Base-by-base conservation (phyloP, 352 stramenopile species). In the Phytopythium ostracodes region DNA sequence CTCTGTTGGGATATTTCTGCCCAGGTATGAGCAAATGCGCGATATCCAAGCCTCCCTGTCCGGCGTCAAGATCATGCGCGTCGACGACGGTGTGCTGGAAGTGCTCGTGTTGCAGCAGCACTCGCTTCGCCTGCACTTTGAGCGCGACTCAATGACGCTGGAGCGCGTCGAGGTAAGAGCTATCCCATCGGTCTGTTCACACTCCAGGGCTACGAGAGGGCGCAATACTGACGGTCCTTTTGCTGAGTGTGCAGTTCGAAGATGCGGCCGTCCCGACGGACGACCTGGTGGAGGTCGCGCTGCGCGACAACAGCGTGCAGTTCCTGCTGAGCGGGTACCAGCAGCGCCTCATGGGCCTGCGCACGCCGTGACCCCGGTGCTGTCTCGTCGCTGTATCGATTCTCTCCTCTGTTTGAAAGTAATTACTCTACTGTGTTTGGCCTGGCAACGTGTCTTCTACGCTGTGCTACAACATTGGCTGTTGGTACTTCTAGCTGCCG, bases 21-120 rank as follows among this genome's bases (percentile, higher is more conserved):
- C 29, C 40, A 90, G 81, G 81, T 91, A 89, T 60, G 73, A 87
- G 31, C 76, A 85, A 40, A 76, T 92, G 59, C 71, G 71, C 46
- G 70, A 73, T 25, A 77, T 90, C 33, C 72, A 84, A 18, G 61
- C 76, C 47, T 76, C 79, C 24, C 52, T 90, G 11, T 79, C 79
- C 2, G 79, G 77, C 24, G 62, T 92, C 47, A 78, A 87, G 43
- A 80, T 90, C 50, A 74, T 59, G 0, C 76, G 75, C 44, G 73
- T 92, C 35, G 72, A 68, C 12, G 72, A 83, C 20, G 77, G 87
- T 56, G 87, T 78, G 43, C 69, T 92, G 35, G 80, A 92, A 66
- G 64, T 92, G 2, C 70, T 67, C 22, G 65, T 89, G 35, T 56
- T 84, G 29, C 73, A 86, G 50, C 76, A 62, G 18, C 78, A 88